Evolutionary conservation across 176 grass and related monocot genomes (phyloP).

Genomic region (Avena insularis): DNA sequence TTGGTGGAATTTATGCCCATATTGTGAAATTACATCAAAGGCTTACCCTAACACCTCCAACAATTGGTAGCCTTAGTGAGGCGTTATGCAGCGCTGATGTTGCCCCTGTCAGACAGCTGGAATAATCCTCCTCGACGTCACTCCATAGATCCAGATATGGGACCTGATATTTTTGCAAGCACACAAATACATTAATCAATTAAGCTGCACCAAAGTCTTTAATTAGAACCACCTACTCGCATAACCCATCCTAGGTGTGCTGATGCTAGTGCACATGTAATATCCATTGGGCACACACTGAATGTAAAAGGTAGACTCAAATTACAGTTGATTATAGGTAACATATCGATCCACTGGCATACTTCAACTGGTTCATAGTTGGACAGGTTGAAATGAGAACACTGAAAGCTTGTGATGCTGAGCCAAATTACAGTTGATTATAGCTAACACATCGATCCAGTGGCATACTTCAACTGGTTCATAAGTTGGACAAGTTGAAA

Average conservation of each 20-base stretch:
- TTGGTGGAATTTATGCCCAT: not conserved
- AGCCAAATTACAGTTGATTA: not conserved
- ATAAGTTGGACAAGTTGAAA: not conserved
- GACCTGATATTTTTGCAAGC: conserved; percentile 51
- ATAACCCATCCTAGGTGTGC: not conserved
- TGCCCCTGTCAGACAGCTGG: conserved; percentile 60
- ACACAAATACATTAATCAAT: not conserved
- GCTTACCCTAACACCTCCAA: conserved; percentile 62
- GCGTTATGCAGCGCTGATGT: conserved; percentile 71
- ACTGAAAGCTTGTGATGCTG: not conserved
- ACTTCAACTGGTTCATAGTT: not conserved
- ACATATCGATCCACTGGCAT: not conserved
- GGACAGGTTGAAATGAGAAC: not conserved
- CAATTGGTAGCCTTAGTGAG: conserved; percentile 66
- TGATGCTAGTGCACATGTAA: not conserved
- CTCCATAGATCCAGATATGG: conserved; percentile 64
- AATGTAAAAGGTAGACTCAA: not conserved
- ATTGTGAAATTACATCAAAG: not conserved
- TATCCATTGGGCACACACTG: not conserved
- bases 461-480: not conserved
- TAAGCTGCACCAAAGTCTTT: not conserved
- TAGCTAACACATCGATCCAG: not conserved
- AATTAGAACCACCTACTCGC: not conserved
- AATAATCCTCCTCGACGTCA: conserved; percentile 54
- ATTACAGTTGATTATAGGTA: not conserved